phyloP scores from a whole-genome alignment of 495 filamentous ascomycete species.

The Chaetomium fimeti region DNA sequence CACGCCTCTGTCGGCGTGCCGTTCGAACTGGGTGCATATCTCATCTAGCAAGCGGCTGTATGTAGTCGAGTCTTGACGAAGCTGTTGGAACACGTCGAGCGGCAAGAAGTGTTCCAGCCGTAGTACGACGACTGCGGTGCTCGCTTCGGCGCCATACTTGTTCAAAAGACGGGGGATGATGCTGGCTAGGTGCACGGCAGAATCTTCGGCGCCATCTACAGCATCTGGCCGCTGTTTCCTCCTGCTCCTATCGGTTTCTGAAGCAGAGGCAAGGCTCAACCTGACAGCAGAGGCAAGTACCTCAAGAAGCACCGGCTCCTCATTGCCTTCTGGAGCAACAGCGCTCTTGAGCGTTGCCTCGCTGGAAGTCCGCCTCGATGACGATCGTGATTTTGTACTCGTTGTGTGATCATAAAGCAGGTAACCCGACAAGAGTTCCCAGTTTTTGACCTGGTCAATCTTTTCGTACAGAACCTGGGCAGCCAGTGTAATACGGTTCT shows the following conservation, averaged over 20 bases:
- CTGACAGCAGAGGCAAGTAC: conserved; percentile 78
- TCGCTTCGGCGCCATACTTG: conserved; percentile 86
- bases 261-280: conserved; percentile 57
- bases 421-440: conserved; percentile 87
- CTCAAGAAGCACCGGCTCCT: conserved; percentile 83
- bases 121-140: conserved; percentile 79
- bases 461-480: conserved; percentile 80
- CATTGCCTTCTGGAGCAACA: conserved; percentile 70
- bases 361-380: conserved; percentile 44
- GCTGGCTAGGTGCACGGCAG: conserved; percentile 68
- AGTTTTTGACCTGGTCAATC: conserved; percentile 73
- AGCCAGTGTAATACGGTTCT: conserved; percentile 81
- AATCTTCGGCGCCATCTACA: conserved; percentile 65
- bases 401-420: conserved; percentile 86
- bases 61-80: conserved; percentile 79
- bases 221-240: conserved; percentile 60
- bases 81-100: conserved; percentile 81
- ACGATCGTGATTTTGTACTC: conserved; percentile 44
- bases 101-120: conserved; percentile 85
- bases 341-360: conserved; percentile 59
- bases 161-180: conserved; percentile 82
- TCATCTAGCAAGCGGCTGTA: conserved; percentile 85
- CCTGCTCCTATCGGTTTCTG: conserved; percentile 62
- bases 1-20: conserved; percentile 81
- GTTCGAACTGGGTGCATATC: conserved; percentile 88